A percentile compares a stretch with the other conserved stretches of the same genome.
Evolutionary conservation across 805 yeast species (phyloP).

Genomic region (Saccharomycopsis fermentans): DNA sequence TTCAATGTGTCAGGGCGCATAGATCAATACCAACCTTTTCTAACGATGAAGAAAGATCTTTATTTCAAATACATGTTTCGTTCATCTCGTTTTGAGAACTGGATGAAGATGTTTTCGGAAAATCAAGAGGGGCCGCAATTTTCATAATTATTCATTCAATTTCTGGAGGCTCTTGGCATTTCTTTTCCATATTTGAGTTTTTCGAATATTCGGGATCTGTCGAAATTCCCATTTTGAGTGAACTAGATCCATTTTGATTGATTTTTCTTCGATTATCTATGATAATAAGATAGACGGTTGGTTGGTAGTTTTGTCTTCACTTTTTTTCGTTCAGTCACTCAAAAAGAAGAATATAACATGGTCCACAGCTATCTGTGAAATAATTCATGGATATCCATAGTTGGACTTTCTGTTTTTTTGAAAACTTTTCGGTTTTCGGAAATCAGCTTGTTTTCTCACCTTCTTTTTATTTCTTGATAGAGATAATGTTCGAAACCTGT

Average conservation of each 20-base stretch:
- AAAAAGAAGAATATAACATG: background rate
- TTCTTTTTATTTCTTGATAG: background rate
- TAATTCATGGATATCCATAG: no score
- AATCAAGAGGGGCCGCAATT: background rate
- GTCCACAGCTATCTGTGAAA: background rate
- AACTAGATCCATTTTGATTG: background rate
- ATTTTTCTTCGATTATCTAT: background rate
- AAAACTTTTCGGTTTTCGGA: background rate
- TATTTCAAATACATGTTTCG: background rate
- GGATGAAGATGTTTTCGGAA: background rate
- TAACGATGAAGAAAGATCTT: background rate
- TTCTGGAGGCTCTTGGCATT: background rate
- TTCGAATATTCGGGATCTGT: background rate
- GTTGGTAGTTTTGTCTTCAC: background rate
- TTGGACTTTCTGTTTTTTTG: background rate
- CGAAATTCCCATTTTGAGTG: background rate
- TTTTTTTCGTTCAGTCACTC: background rate
- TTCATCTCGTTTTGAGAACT: background rate
- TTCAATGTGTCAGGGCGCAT: slow-evolving; percentile 18
- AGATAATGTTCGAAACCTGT: background rate
- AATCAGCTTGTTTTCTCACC: background rate
- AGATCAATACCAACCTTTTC: background rate
- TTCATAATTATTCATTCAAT: background rate
- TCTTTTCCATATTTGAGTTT: background rate
- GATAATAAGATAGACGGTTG: no score